Conservation (phyloP, 306 rosid species). For the Malus orientalis region DNA sequence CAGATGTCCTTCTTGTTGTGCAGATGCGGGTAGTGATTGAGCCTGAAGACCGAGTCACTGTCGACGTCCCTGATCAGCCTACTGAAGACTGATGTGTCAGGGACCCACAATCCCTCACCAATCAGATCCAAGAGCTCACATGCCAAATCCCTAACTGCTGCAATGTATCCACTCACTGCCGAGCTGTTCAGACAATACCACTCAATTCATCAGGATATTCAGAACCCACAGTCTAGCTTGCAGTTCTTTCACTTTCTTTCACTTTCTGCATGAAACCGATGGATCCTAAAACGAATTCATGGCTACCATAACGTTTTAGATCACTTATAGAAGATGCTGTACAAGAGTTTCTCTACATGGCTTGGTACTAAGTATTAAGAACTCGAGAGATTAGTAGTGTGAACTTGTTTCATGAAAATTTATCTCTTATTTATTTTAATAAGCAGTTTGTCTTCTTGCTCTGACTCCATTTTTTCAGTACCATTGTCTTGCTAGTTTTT, state of each 20-base stretch:
- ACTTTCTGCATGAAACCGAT: not conserved
- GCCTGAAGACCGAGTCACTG: conserved; percentile 61
- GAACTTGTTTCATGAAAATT: too few species aligned
- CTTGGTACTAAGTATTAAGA: not conserved
- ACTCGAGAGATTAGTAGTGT: not conserved
- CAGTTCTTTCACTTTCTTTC: not conserved
- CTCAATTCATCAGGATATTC: not conserved
- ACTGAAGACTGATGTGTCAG: conserved; percentile 48
- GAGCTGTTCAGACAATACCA: conserved; percentile 26
- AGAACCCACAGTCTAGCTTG: not conserved
- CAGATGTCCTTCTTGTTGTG: not conserved
- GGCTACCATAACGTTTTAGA: not conserved
- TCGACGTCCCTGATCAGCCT: conserved; percentile 47
- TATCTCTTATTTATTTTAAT: too few species aligned
- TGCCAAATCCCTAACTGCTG: conserved; percentile 46
- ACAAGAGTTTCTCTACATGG: not conserved
- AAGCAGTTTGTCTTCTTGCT: too few species aligned
- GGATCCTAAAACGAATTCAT: not conserved
- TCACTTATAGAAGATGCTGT: not conserved
- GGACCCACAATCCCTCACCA: conserved; percentile 60
- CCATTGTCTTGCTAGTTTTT: not conserved
- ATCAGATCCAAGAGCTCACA: conserved; percentile 67
- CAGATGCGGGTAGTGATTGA: conserved; percentile 66
- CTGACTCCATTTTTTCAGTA: too few species aligned
- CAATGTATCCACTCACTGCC: conserved; percentile 38